These are phyloP conservation scores for Tricholomella constricta DNA, from an alignment of 768 basidiomycete genomes.

Conservation along the genomic window DNA sequence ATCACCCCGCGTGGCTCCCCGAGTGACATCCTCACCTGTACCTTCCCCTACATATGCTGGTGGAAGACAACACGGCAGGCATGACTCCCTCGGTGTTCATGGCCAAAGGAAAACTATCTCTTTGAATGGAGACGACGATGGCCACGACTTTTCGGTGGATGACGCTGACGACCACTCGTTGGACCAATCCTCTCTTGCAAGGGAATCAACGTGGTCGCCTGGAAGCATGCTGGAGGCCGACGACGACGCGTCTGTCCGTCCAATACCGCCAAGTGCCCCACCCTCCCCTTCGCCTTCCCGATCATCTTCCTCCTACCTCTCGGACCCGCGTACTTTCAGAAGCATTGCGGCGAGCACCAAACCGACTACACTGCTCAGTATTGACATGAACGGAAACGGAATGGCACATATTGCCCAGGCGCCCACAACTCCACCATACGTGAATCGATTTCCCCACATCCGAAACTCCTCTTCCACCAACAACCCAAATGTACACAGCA, in stretches of 20 bases:
- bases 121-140: constrained; percentile 58
- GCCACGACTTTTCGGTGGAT: constrained; percentile 39
- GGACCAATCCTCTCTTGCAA: constrained; percentile 60
- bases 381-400: constrained; percentile 78
- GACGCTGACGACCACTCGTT: constrained; percentile 51
- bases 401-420: constrained; percentile 94
- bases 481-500: constrained; percentile 42
- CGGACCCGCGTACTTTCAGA: constrained; percentile 77
- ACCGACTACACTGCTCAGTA: constrained; percentile 90
- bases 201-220: constrained; percentile 81
- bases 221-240: constrained; percentile 80
- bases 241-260: constrained; percentile 91
- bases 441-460: constrained; percentile 60
- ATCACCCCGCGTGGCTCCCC: constrained; percentile 37
- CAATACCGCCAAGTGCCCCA: constrained; percentile 84
- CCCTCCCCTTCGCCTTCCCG: constrained; percentile 86
- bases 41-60: constrained; percentile 29
- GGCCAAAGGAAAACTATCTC: constrained; percentile 62
- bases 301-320: constrained; percentile 83
- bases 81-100: constrained; percentile 30
- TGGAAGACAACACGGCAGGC: constrained; percentile 32
- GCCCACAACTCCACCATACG: constrained; percentile 58
- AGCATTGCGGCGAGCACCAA: constrained; percentile 90
- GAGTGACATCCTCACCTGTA: constrained; percentile 47
- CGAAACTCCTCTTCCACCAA: constrained; percentile 65